phyloP scores from a whole-genome alignment of 768 basidiomycete species.

The Collybiopsis confluens region DNA sequence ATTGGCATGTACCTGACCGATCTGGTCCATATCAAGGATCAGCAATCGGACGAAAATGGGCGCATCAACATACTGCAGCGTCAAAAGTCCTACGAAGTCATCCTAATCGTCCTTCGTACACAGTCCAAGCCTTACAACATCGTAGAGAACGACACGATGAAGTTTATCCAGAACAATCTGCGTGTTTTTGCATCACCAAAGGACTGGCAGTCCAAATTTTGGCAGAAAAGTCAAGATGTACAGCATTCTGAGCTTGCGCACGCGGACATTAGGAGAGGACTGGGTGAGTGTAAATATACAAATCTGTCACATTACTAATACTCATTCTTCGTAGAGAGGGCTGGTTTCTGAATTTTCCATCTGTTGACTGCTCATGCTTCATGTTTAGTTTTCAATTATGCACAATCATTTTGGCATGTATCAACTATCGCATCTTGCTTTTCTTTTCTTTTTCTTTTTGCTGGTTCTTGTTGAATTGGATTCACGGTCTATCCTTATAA shows the following conservation, averaged over 20 bases:
- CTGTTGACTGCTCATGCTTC: slow-evolving; percentile 6
- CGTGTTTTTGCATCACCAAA: slow-evolving; percentile 18
- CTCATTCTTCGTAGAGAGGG: slow-evolving; percentile 31
- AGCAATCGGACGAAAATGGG: slow-evolving; percentile 37
- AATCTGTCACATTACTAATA: neutral
- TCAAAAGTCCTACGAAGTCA: slow-evolving; percentile 52
- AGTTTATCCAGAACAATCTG: slow-evolving; percentile 46
- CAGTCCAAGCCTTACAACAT: slow-evolving; percentile 50
- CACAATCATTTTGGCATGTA: neutral
- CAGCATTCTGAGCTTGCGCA: slow-evolving; percentile 55
- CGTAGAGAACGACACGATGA: slow-evolving; percentile 40
- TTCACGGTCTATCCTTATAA: neutral
- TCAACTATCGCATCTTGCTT: no score
- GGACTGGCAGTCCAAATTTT: slow-evolving; percentile 47
- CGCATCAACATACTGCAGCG: slow-evolving; percentile 51
- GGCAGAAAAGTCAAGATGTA: slow-evolving; percentile 56
- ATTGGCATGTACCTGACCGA: slow-evolving; percentile 61
- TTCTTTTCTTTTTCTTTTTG: neutral
- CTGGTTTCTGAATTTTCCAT: slow-evolving; percentile 47
- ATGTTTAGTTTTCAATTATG: slow-evolving; percentile 1
- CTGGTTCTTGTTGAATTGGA: neutral
- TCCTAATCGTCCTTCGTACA: slow-evolving; percentile 52
- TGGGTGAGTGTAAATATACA: slow-evolving; percentile 22
- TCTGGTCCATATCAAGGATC: slow-evolving; percentile 51
- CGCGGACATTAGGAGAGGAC: slow-evolving; percentile 62